These are phyloP conservation scores for Panicum miliaceum DNA, from an alignment of 176 grass and related monocot species.

Conservation along the genomic window DNA sequence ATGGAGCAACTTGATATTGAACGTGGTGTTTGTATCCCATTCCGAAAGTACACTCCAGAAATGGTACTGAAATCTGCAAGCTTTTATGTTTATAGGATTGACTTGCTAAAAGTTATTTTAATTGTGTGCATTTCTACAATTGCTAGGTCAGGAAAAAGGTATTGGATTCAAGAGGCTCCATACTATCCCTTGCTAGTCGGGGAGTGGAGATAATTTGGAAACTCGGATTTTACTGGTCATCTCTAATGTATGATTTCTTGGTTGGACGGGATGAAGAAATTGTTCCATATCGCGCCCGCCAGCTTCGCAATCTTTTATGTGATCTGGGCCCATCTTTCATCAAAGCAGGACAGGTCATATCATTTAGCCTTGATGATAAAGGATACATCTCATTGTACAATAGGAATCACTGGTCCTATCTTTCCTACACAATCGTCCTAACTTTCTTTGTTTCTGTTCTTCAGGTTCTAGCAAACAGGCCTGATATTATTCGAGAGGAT, in stretches of 20 bases:
- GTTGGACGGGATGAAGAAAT: slow-evolving; percentile 94
- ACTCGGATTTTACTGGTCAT: slow-evolving; percentile 90
- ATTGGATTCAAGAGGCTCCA: slow-evolving; percentile 87
- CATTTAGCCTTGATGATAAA: slow-evolving; percentile 12
- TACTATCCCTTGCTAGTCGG: slow-evolving; percentile 77
- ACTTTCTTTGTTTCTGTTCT: slow-evolving; percentile 19
- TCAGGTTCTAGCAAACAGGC: slow-evolving; percentile 95
- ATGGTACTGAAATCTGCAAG: slow-evolving; percentile 49
- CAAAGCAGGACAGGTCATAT: slow-evolving; percentile 93
- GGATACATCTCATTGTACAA: background rate
- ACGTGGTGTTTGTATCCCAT: slow-evolving; percentile 91
- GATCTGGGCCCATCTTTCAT: slow-evolving; percentile 97
- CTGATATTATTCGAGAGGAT: slow-evolving; percentile 98
- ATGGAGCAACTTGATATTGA: slow-evolving; percentile 98
- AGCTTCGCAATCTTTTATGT: slow-evolving; percentile 93
- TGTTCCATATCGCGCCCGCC: slow-evolving; percentile 87
- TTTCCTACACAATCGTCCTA: background rate
- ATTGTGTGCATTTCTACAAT: slow-evolving; percentile 28
- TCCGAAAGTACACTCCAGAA: slow-evolving; percentile 83
- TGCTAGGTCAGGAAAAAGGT: slow-evolving; percentile 92
- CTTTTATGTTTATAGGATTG: slow-evolving; percentile 17
- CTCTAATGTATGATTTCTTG: slow-evolving; percentile 82
- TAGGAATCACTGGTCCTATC: background rate
- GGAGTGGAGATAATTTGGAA: slow-evolving; percentile 95
- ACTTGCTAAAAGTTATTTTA: slow-evolving; percentile 9